These are phyloP conservation scores for Boletus barrowsii DNA, from an alignment of 768 basidiomycete species.

Conservation along the genomic window DNA sequence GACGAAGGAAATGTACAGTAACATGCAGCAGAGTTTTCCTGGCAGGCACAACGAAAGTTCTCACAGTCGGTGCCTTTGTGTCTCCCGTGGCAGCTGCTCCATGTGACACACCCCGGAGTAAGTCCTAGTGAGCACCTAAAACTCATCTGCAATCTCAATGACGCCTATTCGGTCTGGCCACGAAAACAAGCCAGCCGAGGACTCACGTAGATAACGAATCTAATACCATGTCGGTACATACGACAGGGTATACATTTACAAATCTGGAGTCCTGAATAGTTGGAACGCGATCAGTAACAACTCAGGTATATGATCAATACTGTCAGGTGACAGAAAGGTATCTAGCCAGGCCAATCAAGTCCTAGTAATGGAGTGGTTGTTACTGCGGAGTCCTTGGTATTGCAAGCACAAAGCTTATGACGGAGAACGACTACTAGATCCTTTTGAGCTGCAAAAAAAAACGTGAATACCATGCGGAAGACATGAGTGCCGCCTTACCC, in stretches of 20 bases:
- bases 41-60: neutral
- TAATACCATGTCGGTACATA: too few relatives aligned
- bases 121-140: too few relatives aligned
- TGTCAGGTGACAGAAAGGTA: constrained; percentile 13
- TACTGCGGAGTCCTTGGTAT: neutral
- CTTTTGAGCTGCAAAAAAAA: constrained; percentile 50
- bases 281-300: neutral
- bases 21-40: too few relatives aligned
- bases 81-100: too few relatives aligned
- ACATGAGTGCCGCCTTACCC: constrained; percentile 45
- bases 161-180: too few relatives aligned
- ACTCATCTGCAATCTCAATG: too few relatives aligned
- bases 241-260: neutral
- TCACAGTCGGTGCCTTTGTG: neutral
- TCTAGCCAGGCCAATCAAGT: constrained; percentile 1
- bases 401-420: neutral
- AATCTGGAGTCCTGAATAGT: neutral
- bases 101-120: too few relatives aligned
- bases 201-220: too few relatives aligned
- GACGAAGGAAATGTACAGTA: too few relatives aligned
- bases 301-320: neutral
- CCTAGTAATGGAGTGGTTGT: neutral
- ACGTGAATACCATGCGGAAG: constrained; percentile 7
- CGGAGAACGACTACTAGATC: constrained; percentile 43
- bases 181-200: too few relatives aligned